Conservation (phyloP, 495 filamentous ascomycete species). For the Aspergillus carlsbadensis region DNA sequence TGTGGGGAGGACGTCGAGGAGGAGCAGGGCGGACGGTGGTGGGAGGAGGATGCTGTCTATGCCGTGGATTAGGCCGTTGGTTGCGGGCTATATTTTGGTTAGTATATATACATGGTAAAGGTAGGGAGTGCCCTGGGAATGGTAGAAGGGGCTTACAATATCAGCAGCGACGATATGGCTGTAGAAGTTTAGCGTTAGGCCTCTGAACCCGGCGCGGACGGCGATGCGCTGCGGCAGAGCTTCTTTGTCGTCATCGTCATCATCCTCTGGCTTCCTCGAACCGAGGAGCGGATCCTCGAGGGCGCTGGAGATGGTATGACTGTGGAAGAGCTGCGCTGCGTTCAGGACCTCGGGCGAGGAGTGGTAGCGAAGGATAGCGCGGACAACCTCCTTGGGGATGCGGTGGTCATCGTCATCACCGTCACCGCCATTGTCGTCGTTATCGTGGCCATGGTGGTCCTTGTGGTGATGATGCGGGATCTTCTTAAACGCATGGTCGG, state of each 20-base stretch:
- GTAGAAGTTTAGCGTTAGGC: constrained; percentile 71
- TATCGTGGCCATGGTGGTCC: neutral
- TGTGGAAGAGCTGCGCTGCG: constrained; percentile 52
- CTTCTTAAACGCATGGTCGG: constrained; percentile 69
- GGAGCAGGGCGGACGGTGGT: constrained; percentile 57
- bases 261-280: neutral
- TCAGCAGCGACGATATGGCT: constrained; percentile 62
- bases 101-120: constrained; percentile 4
- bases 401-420: constrained; percentile 25
- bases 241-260: constrained; percentile 15
- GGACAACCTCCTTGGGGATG: constrained; percentile 62
- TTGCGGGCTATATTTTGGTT: constrained; percentile 41
- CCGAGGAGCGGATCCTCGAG: constrained; percentile 57
- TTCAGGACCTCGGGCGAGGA: constrained; percentile 61
- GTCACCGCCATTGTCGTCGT: neutral
- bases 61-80: constrained; percentile 80
- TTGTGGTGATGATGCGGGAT: constrained; percentile 45
- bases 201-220: constrained; percentile 53
- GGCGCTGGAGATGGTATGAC: constrained; percentile 70
- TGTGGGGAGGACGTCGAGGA: constrained; percentile 66
- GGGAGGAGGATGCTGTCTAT: constrained; percentile 71
- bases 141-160: constrained; percentile 48
- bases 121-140: constrained; percentile 1
- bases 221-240: constrained; percentile 65
- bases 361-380: constrained; percentile 69